A percentile compares a stretch with the other conserved stretches of the same genome.
Evolutionary conservation across 164 flowering plant genomes (phyloP).

Genomic region (Vitis riparia): DNA sequence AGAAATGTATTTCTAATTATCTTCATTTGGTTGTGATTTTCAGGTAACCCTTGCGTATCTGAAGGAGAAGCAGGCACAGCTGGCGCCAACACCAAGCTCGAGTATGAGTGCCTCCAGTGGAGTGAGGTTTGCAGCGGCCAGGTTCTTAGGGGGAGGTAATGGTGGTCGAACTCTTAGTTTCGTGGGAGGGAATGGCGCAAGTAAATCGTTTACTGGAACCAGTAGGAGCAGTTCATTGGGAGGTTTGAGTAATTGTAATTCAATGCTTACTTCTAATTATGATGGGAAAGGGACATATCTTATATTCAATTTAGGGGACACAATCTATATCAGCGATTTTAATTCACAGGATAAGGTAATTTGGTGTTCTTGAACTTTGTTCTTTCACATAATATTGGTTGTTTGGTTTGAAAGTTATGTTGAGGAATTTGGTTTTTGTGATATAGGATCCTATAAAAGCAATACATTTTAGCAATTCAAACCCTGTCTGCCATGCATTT

Average conservation of each 20-base stretch:
- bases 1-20: not conserved
- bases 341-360: conserved; percentile 93
- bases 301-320: conserved; percentile 89
- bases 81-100: conserved; percentile 48
- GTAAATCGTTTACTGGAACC: conserved; percentile 50
- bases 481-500: conserved; percentile 94
- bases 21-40: conserved; percentile 1
- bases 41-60: conserved; percentile 88
- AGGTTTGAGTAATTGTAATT: conserved; percentile 45
- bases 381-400: not conserved
- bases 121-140: conserved; percentile 80
- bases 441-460: conserved; percentile 93
- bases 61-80: conserved; percentile 72
- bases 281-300: conserved; percentile 93
- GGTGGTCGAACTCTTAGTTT: conserved; percentile 83
- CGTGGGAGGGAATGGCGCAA: conserved; percentile 87
- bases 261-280: conserved; percentile 50
- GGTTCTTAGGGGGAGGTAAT: conserved; percentile 76
- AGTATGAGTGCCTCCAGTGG: conserved; percentile 62
- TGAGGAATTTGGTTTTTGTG: not conserved
- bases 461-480: conserved; percentile 81
- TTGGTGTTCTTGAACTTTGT: not conserved
- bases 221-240: conserved; percentile 63
- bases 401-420: not conserved
- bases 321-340: conserved; percentile 76